Evolutionary conservation across 2,329 filamentous ascomycete species (phyloP).

Genomic region (Trichoderma brevicompactum): DNA sequence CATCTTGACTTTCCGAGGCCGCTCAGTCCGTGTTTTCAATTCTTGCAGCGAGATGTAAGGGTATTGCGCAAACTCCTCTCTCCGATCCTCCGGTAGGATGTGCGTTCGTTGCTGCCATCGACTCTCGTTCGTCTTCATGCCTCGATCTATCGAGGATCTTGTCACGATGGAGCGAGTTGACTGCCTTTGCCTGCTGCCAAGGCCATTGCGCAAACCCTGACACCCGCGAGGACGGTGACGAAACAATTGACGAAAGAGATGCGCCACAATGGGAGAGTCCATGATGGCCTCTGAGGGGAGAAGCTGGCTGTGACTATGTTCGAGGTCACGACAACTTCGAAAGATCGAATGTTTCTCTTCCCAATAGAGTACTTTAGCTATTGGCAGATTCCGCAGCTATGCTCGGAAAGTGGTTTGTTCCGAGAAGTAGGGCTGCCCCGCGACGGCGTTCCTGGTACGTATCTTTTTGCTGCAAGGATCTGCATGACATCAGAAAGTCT

Average conservation of each 20-base stretch:
- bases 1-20: slow-evolving; percentile 93
- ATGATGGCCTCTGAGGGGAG: slow-evolving; percentile 54
- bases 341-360: background rate
- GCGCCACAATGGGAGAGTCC: slow-evolving; percentile 79
- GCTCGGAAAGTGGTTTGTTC: slow-evolving; percentile 25
- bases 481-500: slow-evolving; percentile 36
- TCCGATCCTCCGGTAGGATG: slow-evolving; percentile 74
- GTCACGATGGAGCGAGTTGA: slow-evolving; percentile 37
- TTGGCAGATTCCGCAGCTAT: slow-evolving; percentile 13
- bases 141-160: slow-evolving; percentile 44
- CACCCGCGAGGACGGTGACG: slow-evolving; percentile 57
- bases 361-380: background rate
- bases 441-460: slow-evolving; percentile 20
- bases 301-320: background rate
- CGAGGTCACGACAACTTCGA: slow-evolving; percentile 18
- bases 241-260: slow-evolving; percentile 85
- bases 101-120: slow-evolving; percentile 86
- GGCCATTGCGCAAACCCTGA: slow-evolving; percentile 38
- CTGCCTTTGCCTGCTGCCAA: background rate
- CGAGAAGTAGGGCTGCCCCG: slow-evolving; percentile 23
- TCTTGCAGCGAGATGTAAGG: slow-evolving; percentile 85
- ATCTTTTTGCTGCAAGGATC: slow-evolving; percentile 29
- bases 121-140: slow-evolving; percentile 61
- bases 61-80: slow-evolving; percentile 78
- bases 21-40: slow-evolving; percentile 70